These are phyloP conservation scores for Tagetes erecta DNA, from an alignment of 129 eudicot species.

Conservation along the genomic window DNA sequence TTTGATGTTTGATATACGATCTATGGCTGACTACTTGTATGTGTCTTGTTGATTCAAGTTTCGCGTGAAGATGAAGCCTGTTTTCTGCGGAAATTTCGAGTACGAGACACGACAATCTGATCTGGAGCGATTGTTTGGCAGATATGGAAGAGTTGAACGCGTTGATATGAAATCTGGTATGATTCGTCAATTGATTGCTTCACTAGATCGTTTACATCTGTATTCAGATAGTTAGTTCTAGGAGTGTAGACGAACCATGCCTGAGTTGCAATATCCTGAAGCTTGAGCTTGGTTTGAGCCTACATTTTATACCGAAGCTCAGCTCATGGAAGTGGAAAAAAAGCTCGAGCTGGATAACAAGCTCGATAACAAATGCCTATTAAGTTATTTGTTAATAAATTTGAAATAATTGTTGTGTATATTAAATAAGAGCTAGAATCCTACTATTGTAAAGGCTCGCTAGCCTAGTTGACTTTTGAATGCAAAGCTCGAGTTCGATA, in stretches of 20 bases:
- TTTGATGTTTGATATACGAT: neutral
- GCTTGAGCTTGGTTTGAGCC: no score
- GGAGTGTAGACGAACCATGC: neutral
- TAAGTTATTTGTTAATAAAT: no score
- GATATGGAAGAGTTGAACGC: constrained; percentile 83
- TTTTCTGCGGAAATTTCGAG: constrained; percentile 86
- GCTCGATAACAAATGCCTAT: no score
- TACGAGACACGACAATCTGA: constrained; percentile 89
- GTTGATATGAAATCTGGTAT: constrained; percentile 96
- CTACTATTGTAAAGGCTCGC: no score
- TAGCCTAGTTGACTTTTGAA: no score
- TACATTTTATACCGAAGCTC: no score
- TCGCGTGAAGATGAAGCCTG: constrained; percentile 63
- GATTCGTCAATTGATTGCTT: neutral
- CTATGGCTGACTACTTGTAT: neutral
- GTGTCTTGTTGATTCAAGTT: neutral
- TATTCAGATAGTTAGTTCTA: neutral
- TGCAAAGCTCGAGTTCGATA: no score
- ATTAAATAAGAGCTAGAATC: no score
- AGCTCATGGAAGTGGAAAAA: no score
- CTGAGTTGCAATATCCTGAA: no score
- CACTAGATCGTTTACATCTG: neutral
- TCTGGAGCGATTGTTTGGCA: constrained; percentile 75
- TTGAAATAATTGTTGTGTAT: no score
- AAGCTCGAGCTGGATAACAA: no score